These are phyloP conservation scores for Pythium volutum DNA, from an alignment of 352 stramenopile species.

Conservation along the genomic window DNA sequence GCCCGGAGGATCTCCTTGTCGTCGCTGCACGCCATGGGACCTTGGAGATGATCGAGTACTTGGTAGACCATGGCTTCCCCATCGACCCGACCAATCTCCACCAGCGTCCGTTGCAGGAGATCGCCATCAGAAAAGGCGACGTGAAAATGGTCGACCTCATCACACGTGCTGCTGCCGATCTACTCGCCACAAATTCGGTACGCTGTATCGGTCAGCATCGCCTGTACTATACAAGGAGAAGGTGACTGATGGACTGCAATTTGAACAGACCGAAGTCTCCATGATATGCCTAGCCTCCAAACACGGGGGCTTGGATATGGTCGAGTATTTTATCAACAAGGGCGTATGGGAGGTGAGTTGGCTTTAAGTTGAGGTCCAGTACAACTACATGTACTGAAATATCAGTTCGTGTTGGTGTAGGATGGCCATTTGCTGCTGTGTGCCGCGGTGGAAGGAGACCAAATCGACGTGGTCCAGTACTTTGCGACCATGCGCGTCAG, in stretches of 20 bases:
- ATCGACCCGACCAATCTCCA: constrained; percentile 11
- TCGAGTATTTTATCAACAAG: constrained; percentile 20
- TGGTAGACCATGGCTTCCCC: background rate
- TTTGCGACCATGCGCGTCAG: constrained; percentile 9
- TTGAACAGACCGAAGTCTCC: constrained; percentile 3
- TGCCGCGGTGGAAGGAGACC: constrained; percentile 14
- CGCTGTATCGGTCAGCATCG: background rate
- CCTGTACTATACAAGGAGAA: background rate
- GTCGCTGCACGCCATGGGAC: constrained; percentile 8
- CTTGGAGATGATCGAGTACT: constrained; percentile 7
- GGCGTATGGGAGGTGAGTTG: constrained; percentile 7
- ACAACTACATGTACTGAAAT: background rate
- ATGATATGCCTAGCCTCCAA: constrained; percentile 18
- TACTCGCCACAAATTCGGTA: constrained; percentile 8
- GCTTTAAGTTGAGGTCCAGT: background rate
- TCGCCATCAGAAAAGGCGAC: constrained; percentile 3
- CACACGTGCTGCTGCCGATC: background rate
- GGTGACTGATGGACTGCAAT: background rate
- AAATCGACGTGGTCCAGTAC: constrained; percentile 9
- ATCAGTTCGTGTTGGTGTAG: background rate
- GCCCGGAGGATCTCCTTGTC: constrained; percentile 16
- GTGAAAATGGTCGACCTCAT: constrained; percentile 8
- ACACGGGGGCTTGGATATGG: background rate
- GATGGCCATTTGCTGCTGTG: constrained; percentile 8
- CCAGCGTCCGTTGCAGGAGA: constrained; percentile 3